Base-by-base conservation (phyloP, 441 rosid genomes). In the Corymbia calophylla region DNA sequence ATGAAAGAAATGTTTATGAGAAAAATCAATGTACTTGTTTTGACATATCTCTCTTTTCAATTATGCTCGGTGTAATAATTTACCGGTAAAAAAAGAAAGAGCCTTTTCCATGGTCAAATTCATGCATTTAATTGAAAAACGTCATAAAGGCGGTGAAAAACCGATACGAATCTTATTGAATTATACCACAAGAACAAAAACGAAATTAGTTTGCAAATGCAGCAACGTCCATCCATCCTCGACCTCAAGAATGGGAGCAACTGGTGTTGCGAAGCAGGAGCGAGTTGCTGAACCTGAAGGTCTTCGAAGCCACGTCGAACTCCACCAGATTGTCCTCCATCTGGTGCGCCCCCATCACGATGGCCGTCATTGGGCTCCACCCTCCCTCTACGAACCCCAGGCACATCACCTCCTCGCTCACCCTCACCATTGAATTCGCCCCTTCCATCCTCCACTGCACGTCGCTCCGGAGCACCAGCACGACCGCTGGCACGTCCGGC, bases 301-400 rank as follows among this genome's bases (percentile, higher is more conserved):
- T 89, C 7, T 94, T 93, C 80, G 89, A 90, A 53, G 93, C 96
- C 81, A 94, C 77, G 93, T 96, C 97, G 85, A 97, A 95, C 89
- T 96, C 97, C 88, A 96, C 85, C 51, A 94, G 85, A 7, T 89
- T 93, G 27, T 95, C 98, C 91, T 96, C 99, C 89, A 97, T 86
- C 35, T 96, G 98, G 53, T 94, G 81, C 81, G 96, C 98, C 29
- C 97, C 97, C 6, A 96, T 89, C 3, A 93, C 94, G 89, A 96
- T 91, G 19, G 95, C 86, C 91, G 84, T 89, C 19, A 85, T 89
- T 81, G 77, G 90, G 15, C 27, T 93, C 53, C 88, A 27, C 7
- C 98, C 99, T 54, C 98, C 98, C 58, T 97, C 96, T 60, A 96
- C 35, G 80, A 96, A 87, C 32, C 98, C 99, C 89, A 94, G 89